Evolutionary conservation across 1,284 basidiomycete species (phyloP), one percentile per base, ranked within the genome.

Genomic region (Microbotryum saponariae): DNA sequence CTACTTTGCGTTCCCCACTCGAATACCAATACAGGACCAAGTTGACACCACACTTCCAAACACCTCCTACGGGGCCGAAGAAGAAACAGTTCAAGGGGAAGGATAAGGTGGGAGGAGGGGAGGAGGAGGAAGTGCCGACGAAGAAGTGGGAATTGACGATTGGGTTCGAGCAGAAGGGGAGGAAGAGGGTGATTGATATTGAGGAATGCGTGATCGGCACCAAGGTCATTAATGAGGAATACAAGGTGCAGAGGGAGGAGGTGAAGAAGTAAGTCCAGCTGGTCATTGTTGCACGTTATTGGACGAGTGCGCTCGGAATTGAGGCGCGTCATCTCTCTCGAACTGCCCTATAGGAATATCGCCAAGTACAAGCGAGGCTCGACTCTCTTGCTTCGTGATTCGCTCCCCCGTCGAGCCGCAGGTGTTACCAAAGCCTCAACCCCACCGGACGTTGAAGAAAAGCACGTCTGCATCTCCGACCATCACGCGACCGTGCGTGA

Each of bases 141-240:
- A 60, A 62, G 56, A 64, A 68, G 47, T 68, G 67, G 67, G 64
- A 68, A 52, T 75, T 92, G 23, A 83, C 84, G 42, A 92, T 98
- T 56, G 94, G 94, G 0, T 98, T 97, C 76, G 93, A 97, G 70
- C 76, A 82, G 51, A 85, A 87, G 46, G 89, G 89, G 1, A 84
- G 82, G 47, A 82, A 84, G 54, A 80, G 82, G 23, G 86, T 91
- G 9, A 78, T 97, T 76, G 94, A 98, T 74, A 98, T 98, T 66
- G 94, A 90, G 85, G 94, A 97, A 76, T 97, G 94, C 73, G 87
- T 90, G 0, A 94, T 98, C 55, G 91, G 91, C 0, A 92, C 92
- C 0, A 54, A 56, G 42, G 66, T 69, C 23, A 80, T 97, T 60
- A 94, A 96, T 72, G 76, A 82, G 51, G 84, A 84, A 4, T 78